These are phyloP conservation scores for Penicillium waksmanii DNA, from an alignment of 495 filamentous ascomycete species.

Conservation along the genomic window DNA sequence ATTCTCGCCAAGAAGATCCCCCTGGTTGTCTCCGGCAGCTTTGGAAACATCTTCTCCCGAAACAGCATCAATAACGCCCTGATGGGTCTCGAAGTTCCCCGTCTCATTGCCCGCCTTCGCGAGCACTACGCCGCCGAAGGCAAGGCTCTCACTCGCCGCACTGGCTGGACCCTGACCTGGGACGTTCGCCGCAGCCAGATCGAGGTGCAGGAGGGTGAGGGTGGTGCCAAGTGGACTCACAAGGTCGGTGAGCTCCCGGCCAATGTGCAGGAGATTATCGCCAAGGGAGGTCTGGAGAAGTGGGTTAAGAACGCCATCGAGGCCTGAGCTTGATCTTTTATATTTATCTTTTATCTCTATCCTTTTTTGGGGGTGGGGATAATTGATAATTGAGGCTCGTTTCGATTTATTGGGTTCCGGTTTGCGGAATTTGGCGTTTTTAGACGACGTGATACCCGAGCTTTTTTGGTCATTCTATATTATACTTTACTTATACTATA, in stretches of 20 bases:
- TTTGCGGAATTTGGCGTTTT: constrained; percentile 14
- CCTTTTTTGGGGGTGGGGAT: too few species aligned
- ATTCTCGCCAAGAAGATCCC: constrained; percentile 85
- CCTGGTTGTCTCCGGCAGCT: constrained; percentile 82
- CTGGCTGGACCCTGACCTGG: constrained; percentile 89
- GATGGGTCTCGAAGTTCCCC: constrained; percentile 80
- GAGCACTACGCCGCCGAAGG: constrained; percentile 55
- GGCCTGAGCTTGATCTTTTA: neutral
- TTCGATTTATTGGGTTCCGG: neutral
- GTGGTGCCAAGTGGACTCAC: constrained; percentile 69
- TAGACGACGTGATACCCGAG: constrained; percentile 22
- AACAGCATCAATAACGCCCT: constrained; percentile 95
- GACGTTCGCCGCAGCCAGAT: constrained; percentile 76
- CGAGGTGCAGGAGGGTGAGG: constrained; percentile 67
- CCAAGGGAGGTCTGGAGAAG: constrained; percentile 71
- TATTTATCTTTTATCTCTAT: too few species aligned
- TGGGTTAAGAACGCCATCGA: constrained; percentile 69
- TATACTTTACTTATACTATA: constrained; percentile 18
- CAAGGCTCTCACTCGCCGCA: constrained; percentile 73
- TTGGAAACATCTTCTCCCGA: constrained; percentile 85
- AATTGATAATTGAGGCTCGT: neutral
- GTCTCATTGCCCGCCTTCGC: constrained; percentile 69
- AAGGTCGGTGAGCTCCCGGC: constrained; percentile 84
- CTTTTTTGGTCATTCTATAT: constrained; percentile 1
- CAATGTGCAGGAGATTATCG: constrained; percentile 91